Evolutionary conservation across 2,329 filamentous ascomycete genomes (phyloP), one percentile per base, ranked within the genome.

Genomic region (Diaporthe eres): DNA sequence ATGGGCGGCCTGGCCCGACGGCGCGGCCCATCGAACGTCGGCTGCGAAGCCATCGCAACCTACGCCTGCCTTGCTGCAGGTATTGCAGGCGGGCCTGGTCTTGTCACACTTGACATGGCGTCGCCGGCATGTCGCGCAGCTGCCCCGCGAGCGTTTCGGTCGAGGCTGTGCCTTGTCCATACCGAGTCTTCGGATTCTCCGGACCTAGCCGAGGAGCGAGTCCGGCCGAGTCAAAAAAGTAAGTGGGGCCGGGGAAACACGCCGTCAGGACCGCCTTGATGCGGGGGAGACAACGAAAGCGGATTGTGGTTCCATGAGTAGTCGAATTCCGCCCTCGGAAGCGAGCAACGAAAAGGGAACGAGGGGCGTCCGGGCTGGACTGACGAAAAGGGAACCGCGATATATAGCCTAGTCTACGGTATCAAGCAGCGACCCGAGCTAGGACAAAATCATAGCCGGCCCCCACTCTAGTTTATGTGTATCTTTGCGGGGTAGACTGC

Each of bases 41-140:
- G 58, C 58, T 7, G 58, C 4, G n/a, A 63, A 63, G 22, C 58
- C 58, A 39, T 63, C 58, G 13, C 58, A 63, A 2, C 34, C n/a
- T n/a, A 63, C 58, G 15, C 58, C 37, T 17, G 58, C 58, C n/a
- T 44, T 63, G 12, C n/a, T 63, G 58, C 58, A 63, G n/a, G 58
- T 63, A 28, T 63, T 63, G n/a, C 58, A 63, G n/a, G 44, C 13
- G 13, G 58, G 58, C 37, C 58, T 42, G 5, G n/a, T 63, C 58
- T 63, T 42, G 22, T 63, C 58, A 44, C 58, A 63, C 37, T 42
- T 63, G 58, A 63, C 58, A 28, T 63, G 58, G 39, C 37, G 58
- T 15, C 58, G 37, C 58, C 58, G 58, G 34, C 58, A 63, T 9
- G 58, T 63, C n/a, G 58, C 58, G 17, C 58, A 63, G 39, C 58